Evolutionary conservation across 768 basidiomycete genomes (phyloP).

Genomic region (Suillus subaureus): DNA sequence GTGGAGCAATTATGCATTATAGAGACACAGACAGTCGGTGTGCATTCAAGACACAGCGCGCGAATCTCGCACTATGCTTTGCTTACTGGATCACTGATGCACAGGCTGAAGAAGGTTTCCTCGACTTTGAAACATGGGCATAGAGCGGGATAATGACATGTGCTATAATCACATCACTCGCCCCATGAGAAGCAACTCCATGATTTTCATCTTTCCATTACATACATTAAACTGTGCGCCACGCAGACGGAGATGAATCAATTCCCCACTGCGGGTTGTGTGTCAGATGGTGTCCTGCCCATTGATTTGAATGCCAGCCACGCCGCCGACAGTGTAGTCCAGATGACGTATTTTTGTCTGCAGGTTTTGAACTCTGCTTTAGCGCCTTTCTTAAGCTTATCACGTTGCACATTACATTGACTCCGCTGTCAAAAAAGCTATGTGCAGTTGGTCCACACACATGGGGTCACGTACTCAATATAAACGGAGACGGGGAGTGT

Average conservation of each 20-base stretch:
- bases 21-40: background rate
- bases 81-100: background rate
- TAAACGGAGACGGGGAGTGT: background rate
- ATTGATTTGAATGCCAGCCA: background rate
- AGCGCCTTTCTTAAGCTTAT: background rate
- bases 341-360: background rate
- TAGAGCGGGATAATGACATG: background rate
- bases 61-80: background rate
- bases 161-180: constrained; percentile 4
- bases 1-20: background rate
- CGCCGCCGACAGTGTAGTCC: background rate
- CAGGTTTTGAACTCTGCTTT: background rate
- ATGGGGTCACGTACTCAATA: background rate
- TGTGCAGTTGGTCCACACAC: background rate
- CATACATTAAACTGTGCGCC: background rate
- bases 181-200: background rate
- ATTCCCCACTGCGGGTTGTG: background rate
- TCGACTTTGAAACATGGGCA: constrained; percentile 5
- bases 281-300: background rate
- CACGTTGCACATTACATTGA: background rate
- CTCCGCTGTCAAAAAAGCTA: constrained; percentile 2
- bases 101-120: background rate
- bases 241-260: background rate
- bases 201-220: background rate
- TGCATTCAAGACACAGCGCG: background rate